Percentiles rank a stretch among this genome's conserved stretches.
phyloP scores from a whole-genome alignment of 2,329 filamentous ascomycete genomes.

The Cladorrhinum sp. region DNA sequence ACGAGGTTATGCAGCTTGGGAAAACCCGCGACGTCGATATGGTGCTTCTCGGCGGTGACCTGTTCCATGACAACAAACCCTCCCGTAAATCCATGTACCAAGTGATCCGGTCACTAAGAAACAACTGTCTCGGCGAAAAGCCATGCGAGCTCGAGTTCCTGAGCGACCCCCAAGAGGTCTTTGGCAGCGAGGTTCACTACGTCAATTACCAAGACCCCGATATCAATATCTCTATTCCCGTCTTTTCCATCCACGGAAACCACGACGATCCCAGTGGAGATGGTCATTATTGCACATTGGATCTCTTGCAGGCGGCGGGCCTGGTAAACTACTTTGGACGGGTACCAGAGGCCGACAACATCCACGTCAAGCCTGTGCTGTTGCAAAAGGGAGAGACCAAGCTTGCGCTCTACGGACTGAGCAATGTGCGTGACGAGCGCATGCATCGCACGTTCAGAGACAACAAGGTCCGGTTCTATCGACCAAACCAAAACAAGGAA shows the following conservation, averaged over 20 bases:
- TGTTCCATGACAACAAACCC: conserved; percentile 98
- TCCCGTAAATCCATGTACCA: conserved; percentile 95
- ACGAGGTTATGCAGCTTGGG: conserved; percentile 90
- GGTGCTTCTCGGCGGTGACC: conserved; percentile 89
- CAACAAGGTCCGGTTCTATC: conserved; percentile 89
- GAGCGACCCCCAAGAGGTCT: conserved; percentile 87
- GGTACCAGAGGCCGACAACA: conserved; percentile 88
- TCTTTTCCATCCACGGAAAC: conserved; percentile 98
- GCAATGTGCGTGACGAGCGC: conserved; percentile 93
- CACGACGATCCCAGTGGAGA: conserved; percentile 98
- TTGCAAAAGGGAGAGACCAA: conserved; percentile 93
- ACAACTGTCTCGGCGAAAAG: conserved; percentile 93
- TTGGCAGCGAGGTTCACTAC: conserved; percentile 84
- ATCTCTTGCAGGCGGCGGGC: conserved; percentile 86
- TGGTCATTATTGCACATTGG: conserved; percentile 85
- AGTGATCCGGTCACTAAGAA: conserved; percentile 89
- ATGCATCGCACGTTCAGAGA: conserved; percentile 92
- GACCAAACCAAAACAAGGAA: conserved; percentile 70
- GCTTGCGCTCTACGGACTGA: conserved; percentile 87
- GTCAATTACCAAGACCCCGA: conserved; percentile 98
- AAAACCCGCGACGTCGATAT: conserved; percentile 91
- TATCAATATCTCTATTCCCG: conserved; percentile 94
- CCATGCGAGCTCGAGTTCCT: conserved; percentile 94
- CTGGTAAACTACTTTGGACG: conserved; percentile 95
- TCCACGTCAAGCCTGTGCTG: conserved; percentile 84